Evolutionary conservation across 225 moss, liverwort and hornwort genomes (phyloP).

Genomic region (Straminergon stramineum): DNA sequence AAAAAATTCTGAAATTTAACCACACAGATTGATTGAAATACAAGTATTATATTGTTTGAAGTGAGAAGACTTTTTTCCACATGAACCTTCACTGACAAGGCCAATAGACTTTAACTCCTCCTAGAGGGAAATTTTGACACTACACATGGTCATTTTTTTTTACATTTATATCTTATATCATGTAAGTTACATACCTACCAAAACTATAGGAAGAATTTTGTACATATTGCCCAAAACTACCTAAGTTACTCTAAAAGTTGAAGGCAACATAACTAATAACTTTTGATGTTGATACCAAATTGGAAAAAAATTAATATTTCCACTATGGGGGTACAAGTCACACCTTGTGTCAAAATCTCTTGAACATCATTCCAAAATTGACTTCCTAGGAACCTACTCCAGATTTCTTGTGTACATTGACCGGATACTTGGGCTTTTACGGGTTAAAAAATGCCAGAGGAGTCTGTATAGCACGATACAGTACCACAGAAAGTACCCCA

Average conservation of each 20-base stretch:
- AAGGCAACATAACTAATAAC: not conserved
- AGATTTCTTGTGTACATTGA: no score
- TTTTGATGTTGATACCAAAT: not conserved
- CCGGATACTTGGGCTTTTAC: not conserved
- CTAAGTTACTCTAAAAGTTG: fast-evolving
- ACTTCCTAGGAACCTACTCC: not conserved
- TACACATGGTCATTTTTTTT: not conserved
- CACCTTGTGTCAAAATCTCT: not conserved
- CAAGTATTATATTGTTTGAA: not conserved
- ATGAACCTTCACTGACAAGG: fast-evolving
- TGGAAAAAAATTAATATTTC: not conserved
- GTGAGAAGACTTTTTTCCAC: not conserved
- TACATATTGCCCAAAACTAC: fast-evolving
- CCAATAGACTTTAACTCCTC: not conserved
- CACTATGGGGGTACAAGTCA: fast-evolving
- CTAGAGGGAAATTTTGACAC: not conserved
- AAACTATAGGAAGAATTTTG: not conserved
- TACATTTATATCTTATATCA: not conserved
- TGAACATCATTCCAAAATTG: not conserved
- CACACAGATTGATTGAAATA: fast-evolving
- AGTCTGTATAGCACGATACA: not conserved
- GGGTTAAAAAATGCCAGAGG: not conserved
- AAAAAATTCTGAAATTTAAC: not conserved
- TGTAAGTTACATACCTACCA: not conserved
- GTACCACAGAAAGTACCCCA: not conserved